Percentiles rank a stretch among this genome's conserved stretches.
Evolutionary conservation across 148 eudicot species (phyloP).

Genomic region (Rhododendron mucronatum): DNA sequence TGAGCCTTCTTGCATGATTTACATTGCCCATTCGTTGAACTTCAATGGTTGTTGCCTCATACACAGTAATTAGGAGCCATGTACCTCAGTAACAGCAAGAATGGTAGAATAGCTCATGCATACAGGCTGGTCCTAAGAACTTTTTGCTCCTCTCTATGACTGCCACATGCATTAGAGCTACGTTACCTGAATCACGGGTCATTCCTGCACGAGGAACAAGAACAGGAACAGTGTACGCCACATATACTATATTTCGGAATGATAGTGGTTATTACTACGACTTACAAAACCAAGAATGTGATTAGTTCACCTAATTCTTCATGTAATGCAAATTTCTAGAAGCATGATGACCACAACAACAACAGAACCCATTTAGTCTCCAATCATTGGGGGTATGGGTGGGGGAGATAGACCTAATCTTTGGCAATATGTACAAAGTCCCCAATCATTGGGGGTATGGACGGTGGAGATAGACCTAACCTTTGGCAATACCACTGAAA

Average conservation of each 20-base stretch:
- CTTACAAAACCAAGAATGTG: not conserved
- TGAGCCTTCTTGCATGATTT: not conserved
- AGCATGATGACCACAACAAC: not conserved
- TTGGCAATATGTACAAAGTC: too few relatives aligned
- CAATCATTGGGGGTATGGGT: too few relatives aligned
- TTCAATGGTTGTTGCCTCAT: not conserved
- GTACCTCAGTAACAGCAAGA: not conserved
- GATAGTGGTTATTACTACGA: not conserved
- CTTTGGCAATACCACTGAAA: too few relatives aligned
- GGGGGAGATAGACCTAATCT: too few relatives aligned
- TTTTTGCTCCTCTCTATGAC: not conserved
- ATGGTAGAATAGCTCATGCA: not conserved
- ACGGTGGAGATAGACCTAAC: too few relatives aligned
- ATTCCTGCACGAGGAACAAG: not conserved
- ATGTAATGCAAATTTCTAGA: not conserved
- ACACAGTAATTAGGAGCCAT: conserved; percentile 1
- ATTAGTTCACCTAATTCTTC: not conserved
- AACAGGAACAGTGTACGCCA: not conserved
- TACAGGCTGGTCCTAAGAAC: not conserved
- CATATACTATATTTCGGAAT: not conserved
- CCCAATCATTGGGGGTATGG: too few relatives aligned
- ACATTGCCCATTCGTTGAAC: not conserved
- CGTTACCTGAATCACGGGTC: not conserved
- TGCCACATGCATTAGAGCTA: not conserved
- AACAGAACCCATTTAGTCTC: too few relatives aligned